These are phyloP conservation scores for Fusarium mexicanum DNA, from an alignment of 2,329 filamentous ascomycete species.

Conservation along the genomic window DNA sequence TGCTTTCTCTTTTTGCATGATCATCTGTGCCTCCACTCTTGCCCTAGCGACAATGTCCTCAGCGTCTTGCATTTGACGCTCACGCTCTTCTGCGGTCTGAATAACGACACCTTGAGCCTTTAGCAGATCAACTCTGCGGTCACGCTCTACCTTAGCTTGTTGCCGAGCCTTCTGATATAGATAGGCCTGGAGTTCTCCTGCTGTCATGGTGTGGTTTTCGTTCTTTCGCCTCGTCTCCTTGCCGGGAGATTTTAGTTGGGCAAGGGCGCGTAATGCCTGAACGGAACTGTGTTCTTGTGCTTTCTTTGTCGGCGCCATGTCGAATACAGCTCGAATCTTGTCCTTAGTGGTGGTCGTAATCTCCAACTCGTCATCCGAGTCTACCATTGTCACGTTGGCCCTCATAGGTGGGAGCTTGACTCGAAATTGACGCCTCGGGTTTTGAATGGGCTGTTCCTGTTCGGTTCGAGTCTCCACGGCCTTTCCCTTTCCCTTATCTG, in stretches of 20 bases:
- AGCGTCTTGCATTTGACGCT: conserved; percentile 81
- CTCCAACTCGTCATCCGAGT: conserved; percentile 71
- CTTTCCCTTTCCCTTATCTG: conserved; percentile 71
- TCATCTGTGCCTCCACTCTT: conserved; percentile 76
- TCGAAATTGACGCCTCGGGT: conserved; percentile 59
- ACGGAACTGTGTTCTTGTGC: conserved; percentile 71
- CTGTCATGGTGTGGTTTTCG: conserved; percentile 68
- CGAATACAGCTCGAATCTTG: conserved; percentile 72
- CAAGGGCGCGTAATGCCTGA: conserved; percentile 76
- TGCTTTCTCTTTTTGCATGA: conserved; percentile 80
- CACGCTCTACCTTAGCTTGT: conserved; percentile 81
- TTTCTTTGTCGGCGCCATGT: conserved; percentile 71
- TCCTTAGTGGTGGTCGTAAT: conserved; percentile 62
- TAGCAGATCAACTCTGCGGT: conserved; percentile 79
- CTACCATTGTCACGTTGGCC: conserved; percentile 52
- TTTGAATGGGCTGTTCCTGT: conserved; percentile 38
- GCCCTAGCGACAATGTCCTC: conserved; percentile 91
- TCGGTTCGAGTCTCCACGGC: conserved; percentile 45
- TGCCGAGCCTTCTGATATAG: conserved; percentile 78
- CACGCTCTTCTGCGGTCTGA: conserved; percentile 86
- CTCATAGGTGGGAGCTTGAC: conserved; percentile 58
- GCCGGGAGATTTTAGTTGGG: conserved; percentile 73
- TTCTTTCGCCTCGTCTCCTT: conserved; percentile 58
- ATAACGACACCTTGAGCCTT: conserved; percentile 82
- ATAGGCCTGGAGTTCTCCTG: conserved; percentile 72